Conservation (phyloP, 2,329 filamentous ascomycete species). For the Aspergillus pseudonomiae region DNA sequence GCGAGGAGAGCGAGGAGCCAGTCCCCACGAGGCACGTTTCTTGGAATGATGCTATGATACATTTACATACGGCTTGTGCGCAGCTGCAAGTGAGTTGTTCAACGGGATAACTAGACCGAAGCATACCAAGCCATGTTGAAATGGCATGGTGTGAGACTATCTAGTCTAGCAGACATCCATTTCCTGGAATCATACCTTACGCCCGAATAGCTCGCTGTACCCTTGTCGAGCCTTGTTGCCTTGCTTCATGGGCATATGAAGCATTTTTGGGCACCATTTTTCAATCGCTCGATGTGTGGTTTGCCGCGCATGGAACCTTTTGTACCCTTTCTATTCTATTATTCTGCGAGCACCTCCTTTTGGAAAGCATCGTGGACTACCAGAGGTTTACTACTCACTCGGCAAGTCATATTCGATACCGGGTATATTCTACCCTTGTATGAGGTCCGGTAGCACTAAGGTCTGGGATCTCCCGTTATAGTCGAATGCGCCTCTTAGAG, state of each 20-base stretch:
- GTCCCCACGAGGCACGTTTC: conserved; percentile 3
- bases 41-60: not conserved
- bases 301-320: not conserved
- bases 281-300: not conserved
- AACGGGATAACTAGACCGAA: not conserved
- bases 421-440: not conserved
- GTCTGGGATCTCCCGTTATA: not conserved
- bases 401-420: not conserved
- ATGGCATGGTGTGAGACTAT: not conserved
- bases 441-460: not conserved
- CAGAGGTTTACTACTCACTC: too few species aligned
- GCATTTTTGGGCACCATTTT: conserved; percentile 5
- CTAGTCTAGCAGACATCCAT: not conserved
- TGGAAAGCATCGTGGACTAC: not conserved
- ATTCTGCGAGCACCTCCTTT: conserved; percentile 2
- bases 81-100: conserved; percentile 10
- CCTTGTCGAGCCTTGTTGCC: conserved; percentile 4
- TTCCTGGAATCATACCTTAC: not conserved
- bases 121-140: not conserved
- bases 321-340: not conserved
- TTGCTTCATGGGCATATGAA: not conserved
- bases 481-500: not conserved
- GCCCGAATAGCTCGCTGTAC: not conserved
- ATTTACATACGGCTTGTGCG: conserved; percentile 1
- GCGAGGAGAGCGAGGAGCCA: not conserved